Percentiles rank a stretch among this genome's conserved stretches.
Evolutionary conservation across 345 rosid species (phyloP).

Genomic region (Bruguiera sexangula): DNA sequence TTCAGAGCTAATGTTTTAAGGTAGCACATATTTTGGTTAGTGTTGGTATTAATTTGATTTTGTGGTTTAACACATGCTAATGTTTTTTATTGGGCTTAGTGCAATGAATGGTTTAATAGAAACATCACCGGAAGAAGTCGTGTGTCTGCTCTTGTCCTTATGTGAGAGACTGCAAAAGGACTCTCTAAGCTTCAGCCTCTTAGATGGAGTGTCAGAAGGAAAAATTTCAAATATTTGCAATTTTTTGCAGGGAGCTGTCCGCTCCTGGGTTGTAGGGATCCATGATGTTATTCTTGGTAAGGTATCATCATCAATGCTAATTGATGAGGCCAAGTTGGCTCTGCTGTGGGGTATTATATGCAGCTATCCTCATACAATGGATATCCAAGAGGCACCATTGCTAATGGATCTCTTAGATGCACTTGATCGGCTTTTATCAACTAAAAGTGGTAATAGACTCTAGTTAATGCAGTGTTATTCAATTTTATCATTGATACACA

Average conservation of each 20-base stretch:
- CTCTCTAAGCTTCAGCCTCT: constrained; percentile 21
- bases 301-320: constrained; percentile 22
- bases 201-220: constrained; percentile 42
- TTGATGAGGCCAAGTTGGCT: constrained; percentile 49
- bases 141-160: constrained; percentile 49
- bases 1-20: constrained; percentile 60
- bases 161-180: constrained; percentile 56
- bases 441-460: constrained; percentile 44
- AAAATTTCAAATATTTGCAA: constrained; percentile 35
- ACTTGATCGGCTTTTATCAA: constrained; percentile 43
- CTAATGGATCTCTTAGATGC: constrained; percentile 50
- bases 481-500: too few species aligned
- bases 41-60: neutral
- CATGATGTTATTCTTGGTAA: constrained; percentile 31
- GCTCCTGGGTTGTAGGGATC: constrained; percentile 28
- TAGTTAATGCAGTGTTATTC: neutral
- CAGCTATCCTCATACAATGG: constrained; percentile 54
- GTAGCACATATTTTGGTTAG: constrained; percentile 26
- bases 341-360: constrained; percentile 61
- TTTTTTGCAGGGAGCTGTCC: constrained; percentile 40
- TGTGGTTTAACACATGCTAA: neutral
- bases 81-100: constrained; percentile 37
- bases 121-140: constrained; percentile 53
- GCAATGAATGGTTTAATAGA: constrained; percentile 63
- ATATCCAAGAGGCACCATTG: constrained; percentile 37